phyloP scores from a whole-genome alignment of 2,329 filamentous ascomycete genomes.

The Fonsecaea multimorphosa region DNA sequence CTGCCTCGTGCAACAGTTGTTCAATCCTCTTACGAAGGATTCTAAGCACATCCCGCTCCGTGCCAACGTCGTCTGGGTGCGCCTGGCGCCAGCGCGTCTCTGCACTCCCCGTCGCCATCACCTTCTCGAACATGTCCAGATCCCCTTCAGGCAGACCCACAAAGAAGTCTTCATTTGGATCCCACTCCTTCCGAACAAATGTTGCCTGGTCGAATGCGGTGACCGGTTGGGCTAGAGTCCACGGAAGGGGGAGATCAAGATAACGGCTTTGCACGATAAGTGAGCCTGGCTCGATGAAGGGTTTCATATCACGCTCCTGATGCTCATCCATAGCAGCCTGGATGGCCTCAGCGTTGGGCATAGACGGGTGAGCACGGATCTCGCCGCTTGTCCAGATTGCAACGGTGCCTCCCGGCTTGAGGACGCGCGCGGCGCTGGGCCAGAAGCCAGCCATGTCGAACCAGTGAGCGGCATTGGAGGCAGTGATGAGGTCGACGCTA shows the following conservation, averaged over 20 bases:
- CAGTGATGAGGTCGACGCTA: constrained; percentile 57
- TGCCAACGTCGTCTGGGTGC: constrained; percentile 45
- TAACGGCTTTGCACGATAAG: constrained; percentile 51
- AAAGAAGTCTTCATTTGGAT: constrained; percentile 40
- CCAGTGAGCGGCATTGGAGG: constrained; percentile 62
- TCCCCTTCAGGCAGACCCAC: constrained; percentile 35
- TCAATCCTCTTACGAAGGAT: constrained; percentile 39
- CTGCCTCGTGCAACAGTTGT: constrained; percentile 47
- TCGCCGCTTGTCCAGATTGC: constrained; percentile 55
- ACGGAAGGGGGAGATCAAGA: constrained; percentile 56
- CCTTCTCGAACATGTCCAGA: constrained; percentile 42
- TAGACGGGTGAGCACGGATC: constrained; percentile 42
- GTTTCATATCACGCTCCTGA: constrained; percentile 48
- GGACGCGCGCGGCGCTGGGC: constrained; percentile 51
- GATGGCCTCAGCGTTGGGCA: constrained; percentile 51
- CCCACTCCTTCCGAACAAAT: constrained; percentile 25
- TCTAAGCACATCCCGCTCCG: constrained; percentile 43
- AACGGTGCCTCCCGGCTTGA: constrained; percentile 60
- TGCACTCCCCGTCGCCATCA: constrained; percentile 45
- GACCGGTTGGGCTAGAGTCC: constrained; percentile 45
- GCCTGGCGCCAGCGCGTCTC: constrained; percentile 51
- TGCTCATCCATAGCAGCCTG: constrained; percentile 51
- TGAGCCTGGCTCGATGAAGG: constrained; percentile 54
- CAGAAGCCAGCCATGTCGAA: constrained; percentile 62
- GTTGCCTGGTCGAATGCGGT: constrained; percentile 13